phyloP scores from a whole-genome alignment of 305 asterid genomes.

The Solanum hybrid region DNA sequence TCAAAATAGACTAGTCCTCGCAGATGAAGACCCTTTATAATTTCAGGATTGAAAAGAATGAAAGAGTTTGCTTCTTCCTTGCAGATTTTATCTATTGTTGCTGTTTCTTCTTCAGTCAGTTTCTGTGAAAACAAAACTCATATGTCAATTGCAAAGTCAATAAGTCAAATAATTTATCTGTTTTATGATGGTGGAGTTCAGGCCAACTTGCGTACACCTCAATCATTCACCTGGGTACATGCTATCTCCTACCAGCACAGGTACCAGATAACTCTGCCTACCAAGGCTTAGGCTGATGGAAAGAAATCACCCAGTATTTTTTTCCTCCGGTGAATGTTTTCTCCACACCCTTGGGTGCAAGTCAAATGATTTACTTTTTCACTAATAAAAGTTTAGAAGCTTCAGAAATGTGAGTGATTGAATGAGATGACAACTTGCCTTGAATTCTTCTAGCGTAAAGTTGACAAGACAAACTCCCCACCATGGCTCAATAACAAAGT shows the following conservation, averaged over 20 bases:
- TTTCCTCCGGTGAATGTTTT: not conserved
- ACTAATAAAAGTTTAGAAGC: not conserved
- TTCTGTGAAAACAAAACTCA: constrained; percentile 36
- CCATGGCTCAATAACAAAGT: constrained; percentile 88
- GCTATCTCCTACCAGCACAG: not conserved
- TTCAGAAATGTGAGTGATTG: not conserved
- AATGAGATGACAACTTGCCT: constrained; percentile 43
- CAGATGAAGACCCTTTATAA: constrained; percentile 68
- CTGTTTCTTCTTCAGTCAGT: constrained; percentile 96
- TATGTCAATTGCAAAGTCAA: not conserved
- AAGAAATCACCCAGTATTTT: not conserved
- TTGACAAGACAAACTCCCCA: constrained; percentile 99
- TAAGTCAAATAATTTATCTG: not conserved
- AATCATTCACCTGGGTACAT: not conserved
- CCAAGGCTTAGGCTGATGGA: not conserved
- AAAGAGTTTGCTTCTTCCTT: constrained; percentile 95
- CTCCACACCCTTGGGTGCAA: not conserved
- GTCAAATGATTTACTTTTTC: not conserved
- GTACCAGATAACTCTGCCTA: not conserved
- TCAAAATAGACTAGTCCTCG: constrained; percentile 95
- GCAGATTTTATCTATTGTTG: constrained; percentile 94
- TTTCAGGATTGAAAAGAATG: constrained; percentile 82
- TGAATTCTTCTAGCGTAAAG: constrained; percentile 95
- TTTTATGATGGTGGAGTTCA: not conserved
- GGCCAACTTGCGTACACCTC: not conserved